Conservation (phyloP, 176 grass and related monocot species). For the Avena sativa region DNA sequence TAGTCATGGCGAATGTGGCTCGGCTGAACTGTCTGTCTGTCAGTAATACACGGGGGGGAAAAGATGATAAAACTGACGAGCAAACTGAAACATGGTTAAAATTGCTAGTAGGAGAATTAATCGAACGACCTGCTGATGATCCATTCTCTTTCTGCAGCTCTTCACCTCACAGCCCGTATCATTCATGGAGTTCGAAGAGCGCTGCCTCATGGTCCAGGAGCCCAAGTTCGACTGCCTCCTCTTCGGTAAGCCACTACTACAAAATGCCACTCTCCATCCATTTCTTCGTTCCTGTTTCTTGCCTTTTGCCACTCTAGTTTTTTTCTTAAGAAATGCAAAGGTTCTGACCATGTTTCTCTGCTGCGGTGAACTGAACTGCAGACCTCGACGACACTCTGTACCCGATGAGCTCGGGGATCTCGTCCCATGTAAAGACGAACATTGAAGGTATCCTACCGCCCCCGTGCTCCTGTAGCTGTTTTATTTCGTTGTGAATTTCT, state of each 20-base stretch:
- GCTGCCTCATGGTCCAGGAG: constrained; percentile 66
- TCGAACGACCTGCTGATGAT: constrained; percentile 19
- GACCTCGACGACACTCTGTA: constrained; percentile 98
- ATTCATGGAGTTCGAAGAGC: constrained; percentile 81
- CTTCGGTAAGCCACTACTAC: constrained; percentile 63
- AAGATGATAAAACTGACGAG: constrained; percentile 18
- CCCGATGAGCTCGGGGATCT: constrained; percentile 84
- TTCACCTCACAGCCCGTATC: not conserved
- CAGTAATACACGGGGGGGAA: not conserved
- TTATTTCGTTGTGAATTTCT: not conserved
- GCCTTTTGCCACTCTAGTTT: not conserved
- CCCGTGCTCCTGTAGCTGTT: not conserved
- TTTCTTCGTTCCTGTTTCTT: not conserved
- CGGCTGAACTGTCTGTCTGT: constrained; percentile 5
- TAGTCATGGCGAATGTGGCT: constrained; percentile 52
- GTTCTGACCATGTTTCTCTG: constrained; percentile 40
- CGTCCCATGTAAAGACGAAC: constrained; percentile 72
- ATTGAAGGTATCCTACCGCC: constrained; percentile 56
- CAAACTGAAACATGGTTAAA: not conserved
- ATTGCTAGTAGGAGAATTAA: not conserved
- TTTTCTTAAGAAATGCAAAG: constrained; percentile 12
- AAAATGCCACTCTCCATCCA: constrained; percentile 29
- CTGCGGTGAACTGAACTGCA: constrained; percentile 31
- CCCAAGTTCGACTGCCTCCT: constrained; percentile 87
- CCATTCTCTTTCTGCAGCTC: constrained; percentile 40